Base-by-base conservation (phyloP, 768 basidiomycete species). In the Lanmaoa pseudosensibilis region DNA sequence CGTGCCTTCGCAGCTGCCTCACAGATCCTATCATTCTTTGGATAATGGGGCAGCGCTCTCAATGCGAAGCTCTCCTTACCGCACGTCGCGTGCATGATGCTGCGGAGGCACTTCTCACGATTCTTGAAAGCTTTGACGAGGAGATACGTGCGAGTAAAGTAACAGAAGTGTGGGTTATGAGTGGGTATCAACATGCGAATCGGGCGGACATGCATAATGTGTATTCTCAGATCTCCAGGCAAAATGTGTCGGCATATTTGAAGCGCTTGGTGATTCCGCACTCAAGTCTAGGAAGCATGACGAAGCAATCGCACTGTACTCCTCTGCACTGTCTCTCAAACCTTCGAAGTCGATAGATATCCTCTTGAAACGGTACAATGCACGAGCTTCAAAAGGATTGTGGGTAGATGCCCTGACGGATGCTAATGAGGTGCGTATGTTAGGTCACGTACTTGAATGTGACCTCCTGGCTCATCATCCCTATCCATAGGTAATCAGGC, bases 321-420 rank as follows among this genome's bases (percentile, higher is more conserved):
- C 60, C 8, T 39, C 54, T 27, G 54, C 57, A 1, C 25, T 62
- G 10, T 54, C 21, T 27, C 55, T 62, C 9, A 7, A n/a, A 12
- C 33, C 33, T 34, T 34, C 33, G 13, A 34, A 34, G 11, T 5
- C 33, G 33, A 34, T 13, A 34, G 33, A 34, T 12, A 34, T 34
- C 4, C 33, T 34, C 13, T 1, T 34, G 33, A 34, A 34, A 12
- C 12, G 33, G 33, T 12, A 12, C 12, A 13, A 12, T 11, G 33
- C 33, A 13, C 33, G 33, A 12, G 33, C 33, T 34, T 34, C 33
- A 34, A 34, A 34, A 34, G 12, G 13, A 12, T 34, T 34, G 33
- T 34, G 33, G 33, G 5, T 12, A 34, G 33, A 34, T 13, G 33
- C 33, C 33, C 13, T 34, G 33, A 34, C 13, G 33, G 33, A 34